phyloP scores from a whole-genome alignment of 2,329 filamentous ascomycete species.

The Rhynchosporium agropyri region DNA sequence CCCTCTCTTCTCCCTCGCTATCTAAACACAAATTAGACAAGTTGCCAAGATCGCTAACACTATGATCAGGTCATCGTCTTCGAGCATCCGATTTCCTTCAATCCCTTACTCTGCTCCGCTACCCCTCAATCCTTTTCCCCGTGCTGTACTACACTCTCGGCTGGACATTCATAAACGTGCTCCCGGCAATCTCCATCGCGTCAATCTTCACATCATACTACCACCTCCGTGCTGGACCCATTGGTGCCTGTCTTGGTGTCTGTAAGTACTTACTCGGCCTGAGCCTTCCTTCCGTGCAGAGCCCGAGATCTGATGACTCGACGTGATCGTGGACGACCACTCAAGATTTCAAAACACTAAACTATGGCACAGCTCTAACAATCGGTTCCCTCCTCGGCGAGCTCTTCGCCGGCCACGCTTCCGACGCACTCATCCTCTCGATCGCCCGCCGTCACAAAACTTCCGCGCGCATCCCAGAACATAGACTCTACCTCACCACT shows the following conservation, averaged over 20 bases:
- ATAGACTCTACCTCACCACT: conserved; percentile 36
- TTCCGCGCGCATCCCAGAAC: conserved; percentile 37
- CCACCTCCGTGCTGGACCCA: conserved; percentile 33
- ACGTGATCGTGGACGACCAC: no score
- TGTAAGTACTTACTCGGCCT: not conserved
- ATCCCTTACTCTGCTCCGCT: conserved; percentile 38
- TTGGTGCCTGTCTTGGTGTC: conserved; percentile 37
- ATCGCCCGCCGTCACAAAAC: conserved; percentile 29
- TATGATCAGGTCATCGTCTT: conserved; percentile 27
- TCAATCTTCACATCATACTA: conserved; percentile 38
- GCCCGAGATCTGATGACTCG: no score
- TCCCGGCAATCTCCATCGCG: conserved; percentile 38
- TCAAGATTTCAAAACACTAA: no score
- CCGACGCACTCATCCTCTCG: conserved; percentile 34
- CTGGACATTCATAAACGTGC: conserved; percentile 40
- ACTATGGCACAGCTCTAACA: conserved; percentile 19
- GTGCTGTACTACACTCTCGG: conserved; percentile 40
- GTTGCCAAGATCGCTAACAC: not conserved
- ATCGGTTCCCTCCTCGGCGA: conserved; percentile 39
- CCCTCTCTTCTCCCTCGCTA: not conserved
- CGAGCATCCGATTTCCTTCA: conserved; percentile 37
- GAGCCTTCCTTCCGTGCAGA: no score
- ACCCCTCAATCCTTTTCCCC: conserved; percentile 37
- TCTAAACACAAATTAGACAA: not conserved
- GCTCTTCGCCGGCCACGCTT: conserved; percentile 35